Evolutionary conservation across 2,329 filamentous ascomycete species (phyloP).

Genomic region (Cladophialophora carrionii): DNA sequence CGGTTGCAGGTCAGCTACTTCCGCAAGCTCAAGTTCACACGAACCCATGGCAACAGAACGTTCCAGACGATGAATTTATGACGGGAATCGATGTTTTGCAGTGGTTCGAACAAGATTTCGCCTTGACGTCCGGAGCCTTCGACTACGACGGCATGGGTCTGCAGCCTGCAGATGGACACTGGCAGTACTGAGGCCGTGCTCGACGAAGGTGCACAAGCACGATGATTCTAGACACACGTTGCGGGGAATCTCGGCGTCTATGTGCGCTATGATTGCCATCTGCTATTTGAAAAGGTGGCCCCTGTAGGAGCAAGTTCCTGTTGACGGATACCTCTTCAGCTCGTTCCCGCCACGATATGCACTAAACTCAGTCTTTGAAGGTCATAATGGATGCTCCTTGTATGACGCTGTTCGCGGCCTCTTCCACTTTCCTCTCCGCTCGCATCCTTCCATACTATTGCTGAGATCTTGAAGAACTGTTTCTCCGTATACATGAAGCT

Average conservation of each 20-base stretch:
- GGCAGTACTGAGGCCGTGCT: background rate
- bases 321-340: background rate
- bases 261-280: background rate
- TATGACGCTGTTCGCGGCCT: background rate
- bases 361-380: background rate
- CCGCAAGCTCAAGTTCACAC: background rate
- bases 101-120: constrained; percentile 30
- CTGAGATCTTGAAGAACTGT: background rate
- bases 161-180: background rate
- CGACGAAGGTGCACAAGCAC: background rate
- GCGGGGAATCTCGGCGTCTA: background rate
- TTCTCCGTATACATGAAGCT: constrained; percentile 9
- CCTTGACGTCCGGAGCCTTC: constrained; percentile 18
- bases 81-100: constrained; percentile 27
- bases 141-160: constrained; percentile 5
- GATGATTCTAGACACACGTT: background rate
- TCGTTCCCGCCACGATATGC: background rate
- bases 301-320: background rate
- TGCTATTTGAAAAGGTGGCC: background rate
- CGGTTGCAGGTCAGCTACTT: background rate
- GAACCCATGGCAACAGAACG: constrained; percentile 13
- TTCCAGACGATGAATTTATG: constrained; percentile 23
- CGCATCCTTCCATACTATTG: background rate
- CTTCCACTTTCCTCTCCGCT: background rate
- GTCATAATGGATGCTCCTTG: background rate